phyloP scores from a whole-genome alignment of 495 filamentous ascomycete genomes.

The Talaromyces trachyspermus region DNA sequence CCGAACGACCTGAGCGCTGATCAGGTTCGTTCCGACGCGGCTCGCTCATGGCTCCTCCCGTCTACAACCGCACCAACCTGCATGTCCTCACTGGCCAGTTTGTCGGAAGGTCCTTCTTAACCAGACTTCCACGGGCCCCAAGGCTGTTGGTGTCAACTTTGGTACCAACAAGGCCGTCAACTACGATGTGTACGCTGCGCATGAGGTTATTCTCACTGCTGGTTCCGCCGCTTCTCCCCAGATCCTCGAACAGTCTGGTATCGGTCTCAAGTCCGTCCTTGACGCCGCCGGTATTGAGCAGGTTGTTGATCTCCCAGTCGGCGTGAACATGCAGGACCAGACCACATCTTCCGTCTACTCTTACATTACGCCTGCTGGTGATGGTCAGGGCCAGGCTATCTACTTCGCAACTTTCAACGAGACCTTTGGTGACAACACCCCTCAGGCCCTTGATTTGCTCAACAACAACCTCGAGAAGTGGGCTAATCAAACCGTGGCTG shows the following conservation, averaged over 20 bases:
- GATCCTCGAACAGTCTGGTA: constrained; percentile 40
- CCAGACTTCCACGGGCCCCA: constrained; percentile 4
- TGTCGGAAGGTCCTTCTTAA: constrained; percentile 33
- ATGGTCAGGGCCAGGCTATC: constrained; percentile 20
- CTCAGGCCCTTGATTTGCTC: constrained; percentile 12
- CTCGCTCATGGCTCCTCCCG: constrained; percentile 43
- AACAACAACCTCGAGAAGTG: constrained; percentile 20
- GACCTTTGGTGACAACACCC: constrained; percentile 15
- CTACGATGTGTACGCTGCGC: constrained; percentile 26
- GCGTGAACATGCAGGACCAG: constrained; percentile 40
- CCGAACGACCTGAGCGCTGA: constrained; percentile 16
- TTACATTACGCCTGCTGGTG: constrained; percentile 1
- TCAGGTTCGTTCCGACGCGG: constrained; percentile 29
- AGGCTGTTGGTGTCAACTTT: constrained; percentile 29
- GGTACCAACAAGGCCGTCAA: constrained; percentile 19
- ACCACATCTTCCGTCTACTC: constrained; percentile 19
- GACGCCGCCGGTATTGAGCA: constrained; percentile 41
- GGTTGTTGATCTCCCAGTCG: constrained; percentile 46
- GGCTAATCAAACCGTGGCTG: constrained; percentile 18
- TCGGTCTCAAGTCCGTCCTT: constrained; percentile 29
- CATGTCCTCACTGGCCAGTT: constrained; percentile 38
- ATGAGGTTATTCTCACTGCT: constrained; percentile 49
- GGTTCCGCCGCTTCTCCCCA: constrained; percentile 48
- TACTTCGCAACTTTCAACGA: constrained; percentile 24
- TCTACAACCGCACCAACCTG: constrained; percentile 34